A percentile compares a stretch with the other conserved stretches of the same genome.
Conservation (phyloP, 352 stramenopile species). For the Phytophthora sp. region DNA sequence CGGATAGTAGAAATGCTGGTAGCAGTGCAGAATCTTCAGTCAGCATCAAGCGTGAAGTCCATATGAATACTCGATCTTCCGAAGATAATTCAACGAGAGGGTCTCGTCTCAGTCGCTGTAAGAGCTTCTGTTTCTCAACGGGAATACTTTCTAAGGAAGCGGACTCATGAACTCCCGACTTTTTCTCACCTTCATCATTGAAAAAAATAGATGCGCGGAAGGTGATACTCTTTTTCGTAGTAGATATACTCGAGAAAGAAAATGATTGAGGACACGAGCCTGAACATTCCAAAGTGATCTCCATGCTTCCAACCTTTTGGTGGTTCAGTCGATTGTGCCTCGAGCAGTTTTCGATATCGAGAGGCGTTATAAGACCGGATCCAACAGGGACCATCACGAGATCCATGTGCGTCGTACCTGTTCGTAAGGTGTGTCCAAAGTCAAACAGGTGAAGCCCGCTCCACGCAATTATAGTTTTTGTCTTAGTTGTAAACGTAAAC, state of each 20-base stretch:
- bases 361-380: conserved; percentile 46
- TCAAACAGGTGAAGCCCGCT: conserved; percentile 81
- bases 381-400: conserved; percentile 39
- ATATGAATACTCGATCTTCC: conserved; percentile 76
- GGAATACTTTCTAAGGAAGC: conserved; percentile 38
- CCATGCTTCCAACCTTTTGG: conserved; percentile 46
- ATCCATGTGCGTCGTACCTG: conserved; percentile 54
- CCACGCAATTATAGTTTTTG: conserved; percentile 53
- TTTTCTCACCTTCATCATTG: conserved; percentile 18
- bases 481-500: conserved; percentile 60
- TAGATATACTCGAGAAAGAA: conserved; percentile 62
- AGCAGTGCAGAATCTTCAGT: conserved; percentile 75
- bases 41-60: conserved; percentile 66
- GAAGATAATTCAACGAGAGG: conserved; percentile 64
- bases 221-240: conserved; percentile 57
- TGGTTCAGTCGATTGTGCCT: conserved; percentile 40
- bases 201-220: conserved; percentile 81
- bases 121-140: conserved; percentile 47
- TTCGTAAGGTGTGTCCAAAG: conserved; percentile 76
- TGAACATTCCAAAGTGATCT: conserved; percentile 57
- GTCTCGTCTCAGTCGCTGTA: conserved; percentile 63
- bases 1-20: conserved; percentile 84
- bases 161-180: conserved; percentile 12
- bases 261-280: conserved; percentile 49
- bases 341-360: conserved; percentile 81